Conservation (phyloP, 1,284 basidiomycete genomes). For the Crepidotus sp. region DNA sequence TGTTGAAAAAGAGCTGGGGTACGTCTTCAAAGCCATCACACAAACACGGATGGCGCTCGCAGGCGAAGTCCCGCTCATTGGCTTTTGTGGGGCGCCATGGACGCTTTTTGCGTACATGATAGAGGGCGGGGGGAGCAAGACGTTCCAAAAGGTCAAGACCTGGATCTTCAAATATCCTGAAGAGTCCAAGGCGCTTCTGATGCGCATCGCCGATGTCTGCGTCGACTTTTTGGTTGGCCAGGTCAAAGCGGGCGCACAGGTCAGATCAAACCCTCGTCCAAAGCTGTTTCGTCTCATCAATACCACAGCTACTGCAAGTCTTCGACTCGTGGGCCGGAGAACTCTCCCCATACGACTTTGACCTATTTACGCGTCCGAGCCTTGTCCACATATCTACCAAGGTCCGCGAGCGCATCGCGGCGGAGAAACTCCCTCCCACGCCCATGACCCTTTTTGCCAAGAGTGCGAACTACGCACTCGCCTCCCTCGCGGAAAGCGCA, state of each 20-base stretch:
- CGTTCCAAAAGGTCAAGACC: conserved; percentile 80
- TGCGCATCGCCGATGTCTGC: conserved; percentile 76
- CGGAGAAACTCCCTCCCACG: conserved; percentile 45
- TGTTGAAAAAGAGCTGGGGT: conserved; percentile 75
- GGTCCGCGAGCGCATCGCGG: conserved; percentile 53
- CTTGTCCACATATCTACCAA: conserved; percentile 53
- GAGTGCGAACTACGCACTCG: conserved; percentile 71
- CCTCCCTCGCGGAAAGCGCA: conserved; percentile 43
- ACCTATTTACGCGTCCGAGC: conserved; percentile 65
- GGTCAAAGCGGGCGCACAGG: conserved; percentile 89
- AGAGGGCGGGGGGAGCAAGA: conserved; percentile 87
- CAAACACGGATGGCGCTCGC: conserved; percentile 68
- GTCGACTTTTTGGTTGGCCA: conserved; percentile 86
- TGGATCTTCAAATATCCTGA: conserved; percentile 89
- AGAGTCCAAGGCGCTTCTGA: conserved; percentile 68
- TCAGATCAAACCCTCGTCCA: conserved; percentile 26
- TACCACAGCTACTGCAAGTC: conserved; percentile 75
- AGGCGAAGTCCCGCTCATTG: conserved; percentile 88
- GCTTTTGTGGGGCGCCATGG: conserved; percentile 95
- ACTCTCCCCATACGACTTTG: conserved; percentile 80
- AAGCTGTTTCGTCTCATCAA: conserved; percentile 4
- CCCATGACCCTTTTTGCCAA: conserved; percentile 92
- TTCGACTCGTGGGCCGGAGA: conserved; percentile 96
- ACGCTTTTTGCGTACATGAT: conserved; percentile 96
- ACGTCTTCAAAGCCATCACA: conserved; percentile 87